Base-by-base conservation (phyloP, 2,329 filamentous ascomycete genomes). In the Aspergillus sp. region DNA sequence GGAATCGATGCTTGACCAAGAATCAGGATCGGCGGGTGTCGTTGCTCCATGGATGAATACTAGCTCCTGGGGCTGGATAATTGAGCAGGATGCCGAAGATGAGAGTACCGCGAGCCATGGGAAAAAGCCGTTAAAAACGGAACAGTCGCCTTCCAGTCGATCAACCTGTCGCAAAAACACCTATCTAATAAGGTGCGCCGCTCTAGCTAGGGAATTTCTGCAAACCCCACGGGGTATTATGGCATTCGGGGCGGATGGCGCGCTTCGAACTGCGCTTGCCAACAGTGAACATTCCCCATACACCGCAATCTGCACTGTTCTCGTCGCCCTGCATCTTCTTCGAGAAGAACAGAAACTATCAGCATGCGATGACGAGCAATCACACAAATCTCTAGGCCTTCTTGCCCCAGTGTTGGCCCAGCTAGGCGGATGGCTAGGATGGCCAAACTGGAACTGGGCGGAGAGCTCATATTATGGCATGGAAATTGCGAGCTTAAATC, bases 261-360 rank as follows among this genome's bases (percentile, higher is more conserved):
- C 87, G 67, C 78, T 93, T 54, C 88, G 89, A 27, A 89, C 87
- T 0, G 83, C 73, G 33, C 72, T 67, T 61, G 75, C 82, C 51
- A 83, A 80, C 54, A 77, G 82, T 39, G 76, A 77, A 51, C 83
- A 85, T 56, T 80, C 81, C 50, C 83, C 86, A 44, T 80, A 83
- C 56, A 87, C 86, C 54, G 81, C 89, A 34, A 78, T 88, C 70
- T 84, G 90, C 67, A 81, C 89, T 51, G 83, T 93, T 39, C 79
- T 96, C 62, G 79, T 87, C 40, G 89, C 85, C 1, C 79, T 99
- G 12, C 95, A 99, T 75, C 80, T 98, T 3, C 79, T 96, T n/a
- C 83, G 89, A 0, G 93, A 99, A 72, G 95, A 99, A 71, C 83
- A 89, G 61, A 98, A 96, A 70, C 82, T 99, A 2, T 86, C 90